Evolutionary conservation across 495 filamentous ascomycete genomes (phyloP), one percentile per base, ranked within the genome.

Genomic region (Hypoxylon intermedium): DNA sequence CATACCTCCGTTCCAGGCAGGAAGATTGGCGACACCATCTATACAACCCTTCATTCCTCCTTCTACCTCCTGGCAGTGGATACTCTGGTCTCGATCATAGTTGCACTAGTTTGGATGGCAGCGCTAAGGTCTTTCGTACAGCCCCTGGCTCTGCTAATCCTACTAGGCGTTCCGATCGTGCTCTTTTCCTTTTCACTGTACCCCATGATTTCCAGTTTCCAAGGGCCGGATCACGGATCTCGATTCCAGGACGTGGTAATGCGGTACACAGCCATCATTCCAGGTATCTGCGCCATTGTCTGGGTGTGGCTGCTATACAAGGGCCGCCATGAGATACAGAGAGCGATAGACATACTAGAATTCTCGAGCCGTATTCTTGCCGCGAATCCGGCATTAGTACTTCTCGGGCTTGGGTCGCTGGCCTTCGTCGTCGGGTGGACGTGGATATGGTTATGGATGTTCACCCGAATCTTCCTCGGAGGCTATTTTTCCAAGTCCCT

Each of bases 391-490:
- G 88, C 89, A 15, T 78, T 98, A 19, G 76, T 98, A n/a, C 71
- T 87, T 2, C 80, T 97, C 23, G 93, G 93, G 15, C 84, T 98
- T 60, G 87, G 76, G 24, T 89, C 87, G 20, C 82, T 98, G n/a
- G 80, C 77, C 7, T 77, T 82, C 28, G 86, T 96, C 36, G 87
- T 95, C 7, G 76, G 83, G 6, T 98, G 93, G 89, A 96, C 92
- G 1, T 98, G 94, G 94, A 65, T 89, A 7, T 98, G 94, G 94
- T 84, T 98, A 69, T 83, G 86, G 64, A 97, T 98, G 94, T 98
- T 98, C 73, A 94, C 91, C 2, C 83, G 92, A 20, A 85, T 98
- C 38, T 98, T 98, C 72, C 84, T 97, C 34, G 90, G 88, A 15
- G 94, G 92, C 2, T 89, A 89, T 69, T 81, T 91, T 56, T 82